Conservation (phyloP, 345 rosid genomes). For the Gossypium turneri region DNA sequence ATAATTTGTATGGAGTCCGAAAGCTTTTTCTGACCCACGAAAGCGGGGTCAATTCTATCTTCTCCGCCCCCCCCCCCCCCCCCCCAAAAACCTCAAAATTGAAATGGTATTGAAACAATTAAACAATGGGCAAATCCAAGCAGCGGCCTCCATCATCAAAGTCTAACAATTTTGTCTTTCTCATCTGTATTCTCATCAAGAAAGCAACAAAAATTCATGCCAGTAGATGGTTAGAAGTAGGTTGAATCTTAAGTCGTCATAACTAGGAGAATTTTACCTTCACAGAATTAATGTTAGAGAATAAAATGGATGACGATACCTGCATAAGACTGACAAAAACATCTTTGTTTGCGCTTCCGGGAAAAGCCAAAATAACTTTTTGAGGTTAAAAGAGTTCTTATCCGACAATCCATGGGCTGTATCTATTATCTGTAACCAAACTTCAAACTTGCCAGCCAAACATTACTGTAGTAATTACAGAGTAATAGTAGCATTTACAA, state of each 20-base stretch:
- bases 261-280: no score
- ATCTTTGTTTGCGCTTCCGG: background rate
- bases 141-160: background rate
- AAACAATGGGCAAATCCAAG: background rate
- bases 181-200: no score
- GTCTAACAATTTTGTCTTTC: background rate
- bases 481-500: background rate
- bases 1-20: no score
- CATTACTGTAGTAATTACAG: background rate
- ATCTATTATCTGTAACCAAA: background rate
- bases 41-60: slow-evolving; percentile 24
- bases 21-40: background rate
- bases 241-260: no score
- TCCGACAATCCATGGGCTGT: background rate
- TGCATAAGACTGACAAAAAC: background rate
- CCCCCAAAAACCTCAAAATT: background rate
- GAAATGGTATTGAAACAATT: background rate
- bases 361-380: background rate
- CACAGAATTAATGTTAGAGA: no score
- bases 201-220: no score
- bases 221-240: no score
- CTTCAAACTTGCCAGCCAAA: slow-evolving; percentile 6
- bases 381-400: background rate
- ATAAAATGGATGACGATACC: no score
- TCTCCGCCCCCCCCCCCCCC: background rate